Base-by-base conservation (phyloP, 352 stramenopile species). In the Globisporangium recalcitrans region DNA sequence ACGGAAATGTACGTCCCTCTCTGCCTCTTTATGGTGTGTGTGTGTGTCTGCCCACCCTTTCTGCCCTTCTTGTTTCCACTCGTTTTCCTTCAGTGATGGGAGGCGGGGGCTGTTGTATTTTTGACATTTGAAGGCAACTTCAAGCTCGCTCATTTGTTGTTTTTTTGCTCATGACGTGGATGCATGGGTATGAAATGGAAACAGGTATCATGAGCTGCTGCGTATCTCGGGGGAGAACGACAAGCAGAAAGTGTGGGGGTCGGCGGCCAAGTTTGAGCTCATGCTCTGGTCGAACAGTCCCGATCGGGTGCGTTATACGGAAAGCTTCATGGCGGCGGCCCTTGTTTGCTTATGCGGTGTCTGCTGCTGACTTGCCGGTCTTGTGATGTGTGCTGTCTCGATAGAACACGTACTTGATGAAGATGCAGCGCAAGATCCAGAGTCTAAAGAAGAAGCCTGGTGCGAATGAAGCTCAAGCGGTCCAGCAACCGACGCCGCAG, bases 231-330 rank as follows among this genome's bases (percentile, higher is more conserved):
- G 82, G 3, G 80, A 93, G 47, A 82, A 74, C 53, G 82, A 93
- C 68, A 88, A 90, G 67, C 85, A 92, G 66, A 91, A 92, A 64
- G 85, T 92, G 38, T 93, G 85, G 85, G 72, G 79, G 52, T 92
- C 85, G 24, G 85, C 85, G 2, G 82, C 85, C 63, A 93, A 93
- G 74, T 93, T 93, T 62, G 85, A 93, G 73, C 70, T 93, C 65
- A 92, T 89, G 81, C 66, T 91, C 29, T 93, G 85, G 85, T 87
- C 82, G 54, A 91, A 82, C 62, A 89, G 78, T 47, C 69, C 67
- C 46, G 82, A 91, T 58, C 74, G 76, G 54, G 82, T 91, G 70
- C 52, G 73, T 72, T 16, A 6, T 46, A 5, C 8, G 38, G 16
- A 21, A 16, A 19, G 14, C 38, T 46, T 46, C 6, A 46, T 46